Evolutionary conservation across 2,329 filamentous ascomycete species (phyloP), one percentile per base, ranked within the genome.

Genomic region (Diplodia intermedia): DNA sequence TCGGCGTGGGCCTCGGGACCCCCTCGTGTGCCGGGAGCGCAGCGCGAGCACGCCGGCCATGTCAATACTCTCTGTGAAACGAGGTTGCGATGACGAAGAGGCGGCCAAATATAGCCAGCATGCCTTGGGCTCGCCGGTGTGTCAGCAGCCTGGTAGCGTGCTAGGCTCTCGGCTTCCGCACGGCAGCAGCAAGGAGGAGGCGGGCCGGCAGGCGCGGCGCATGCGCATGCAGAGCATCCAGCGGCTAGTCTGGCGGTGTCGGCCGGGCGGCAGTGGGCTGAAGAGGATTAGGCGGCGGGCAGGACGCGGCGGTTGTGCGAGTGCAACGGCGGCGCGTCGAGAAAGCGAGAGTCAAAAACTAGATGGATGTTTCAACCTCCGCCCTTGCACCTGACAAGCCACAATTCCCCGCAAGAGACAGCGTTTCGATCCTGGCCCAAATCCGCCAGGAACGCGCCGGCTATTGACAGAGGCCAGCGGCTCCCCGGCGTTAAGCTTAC

Each of bases 171-270:
- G 31, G 31, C 31, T 33, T 33, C 6, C 20, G 55, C 40, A 36
- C 57, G n/a, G 57, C n/a, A 1, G 43, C 60, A 63, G 60, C 60
- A 52, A 63, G 60, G 60, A 63, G 57, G 38, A 14, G 38, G 29
- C 47, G 9, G 29, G 60, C 4, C 26, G 26, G 26, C 26, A 4
- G 26, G 3, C 26, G 26, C 26, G 26, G 26, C 43, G 36, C 29
- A 15, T 26, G 57, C 40, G 33, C 57, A 29, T 26, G 43, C 15
- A 12, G 36, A 23, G 31, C 54, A 23, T n/a, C 36, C 36, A 47
- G 55, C 12, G 31, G 18, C 31, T 20, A 18, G 31, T 38, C 54
- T 60, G 56, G 56, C 56, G 56, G 56, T 60, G 36, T 43, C 56
- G 56, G 55, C 2, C 23, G 20, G 54, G 29, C n/a, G 53, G 53